Evolutionary conservation across 306 rosid species (phyloP).

Genomic region (Cyclanthera cordifolia): DNA sequence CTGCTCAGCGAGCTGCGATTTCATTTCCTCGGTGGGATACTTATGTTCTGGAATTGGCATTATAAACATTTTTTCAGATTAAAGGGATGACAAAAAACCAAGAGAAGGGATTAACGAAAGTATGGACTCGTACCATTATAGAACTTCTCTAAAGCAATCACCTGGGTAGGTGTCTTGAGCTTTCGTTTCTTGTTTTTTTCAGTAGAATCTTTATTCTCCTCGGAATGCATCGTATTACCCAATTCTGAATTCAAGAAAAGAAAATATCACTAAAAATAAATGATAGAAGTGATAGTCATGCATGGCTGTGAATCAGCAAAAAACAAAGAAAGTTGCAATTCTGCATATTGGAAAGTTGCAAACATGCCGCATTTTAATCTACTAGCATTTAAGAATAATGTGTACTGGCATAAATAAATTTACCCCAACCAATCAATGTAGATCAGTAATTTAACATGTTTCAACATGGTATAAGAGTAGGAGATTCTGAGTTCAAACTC

Average conservation of each 20-base stretch:
- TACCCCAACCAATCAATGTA: too few species aligned
- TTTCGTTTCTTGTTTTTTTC: constrained; percentile 68
- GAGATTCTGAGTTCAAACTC: too few species aligned
- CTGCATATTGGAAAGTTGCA: not conserved
- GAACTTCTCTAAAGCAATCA: constrained; percentile 67
- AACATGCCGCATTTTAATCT: not conserved
- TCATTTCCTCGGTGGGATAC: constrained; percentile 90
- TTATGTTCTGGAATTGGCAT: constrained; percentile 53
- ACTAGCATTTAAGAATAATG: not conserved
- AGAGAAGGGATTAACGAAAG: constrained; percentile 11
- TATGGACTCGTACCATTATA: constrained; percentile 49
- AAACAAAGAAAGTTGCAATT: too few species aligned
- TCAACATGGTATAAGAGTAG: too few species aligned
- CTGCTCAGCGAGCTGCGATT: constrained; percentile 51
- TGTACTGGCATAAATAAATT: too few species aligned
- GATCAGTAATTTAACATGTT: too few species aligned
- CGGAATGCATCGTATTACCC: constrained; percentile 40
- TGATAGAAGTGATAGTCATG: not conserved
- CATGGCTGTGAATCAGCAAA: too few species aligned
- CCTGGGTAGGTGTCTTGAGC: constrained; percentile 79
- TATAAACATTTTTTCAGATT: constrained; percentile 11
- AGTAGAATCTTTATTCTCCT: constrained; percentile 52
- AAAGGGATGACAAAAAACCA: constrained; percentile 6
- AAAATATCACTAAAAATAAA: constrained; percentile 18
- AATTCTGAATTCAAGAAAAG: constrained; percentile 38